Percentiles rank a stretch among this genome's conserved stretches.
phyloP scores from a whole-genome alignment of 768 basidiomycete genomes.

The Amanita pseudoporphyria region DNA sequence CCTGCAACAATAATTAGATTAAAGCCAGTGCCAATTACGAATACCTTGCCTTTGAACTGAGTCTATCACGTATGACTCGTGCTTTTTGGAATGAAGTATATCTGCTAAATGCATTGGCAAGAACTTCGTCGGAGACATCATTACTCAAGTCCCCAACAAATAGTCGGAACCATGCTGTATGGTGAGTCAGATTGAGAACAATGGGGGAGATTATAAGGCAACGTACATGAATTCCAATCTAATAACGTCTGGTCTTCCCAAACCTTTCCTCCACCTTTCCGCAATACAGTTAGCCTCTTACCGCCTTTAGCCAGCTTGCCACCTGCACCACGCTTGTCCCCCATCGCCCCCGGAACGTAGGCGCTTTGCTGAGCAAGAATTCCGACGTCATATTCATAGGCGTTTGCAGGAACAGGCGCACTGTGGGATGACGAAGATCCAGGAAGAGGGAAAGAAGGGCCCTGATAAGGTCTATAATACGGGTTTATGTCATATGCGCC shows the following conservation, averaged over 20 bases:
- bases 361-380: constrained; percentile 87
- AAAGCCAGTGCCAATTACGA: neutral
- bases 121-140: constrained; percentile 93
- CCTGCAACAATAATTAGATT: constrained; percentile 35
- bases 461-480: constrained; percentile 74
- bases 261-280: constrained; percentile 92
- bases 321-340: constrained; percentile 78
- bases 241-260: constrained; percentile 98
- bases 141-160: constrained; percentile 98
- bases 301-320: constrained; percentile 84
- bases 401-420: constrained; percentile 80
- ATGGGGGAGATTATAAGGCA: constrained; percentile 20
- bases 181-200: neutral
- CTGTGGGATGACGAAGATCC: constrained; percentile 58
- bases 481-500: constrained; percentile 58
- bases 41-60: constrained; percentile 76
- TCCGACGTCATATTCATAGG: constrained; percentile 88
- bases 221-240: constrained; percentile 91
- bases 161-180: constrained; percentile 87
- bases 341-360: constrained; percentile 87
- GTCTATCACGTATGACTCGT: constrained; percentile 87
- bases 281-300: constrained; percentile 86
- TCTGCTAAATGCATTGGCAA: constrained; percentile 87
- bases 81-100: constrained; percentile 93
- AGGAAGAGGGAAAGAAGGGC: constrained; percentile 59